Evolutionary conservation across 1,284 basidiomycete species (phyloP), one percentile per base, ranked within the genome.

Genomic region (Sphaerobolus stellatus): DNA sequence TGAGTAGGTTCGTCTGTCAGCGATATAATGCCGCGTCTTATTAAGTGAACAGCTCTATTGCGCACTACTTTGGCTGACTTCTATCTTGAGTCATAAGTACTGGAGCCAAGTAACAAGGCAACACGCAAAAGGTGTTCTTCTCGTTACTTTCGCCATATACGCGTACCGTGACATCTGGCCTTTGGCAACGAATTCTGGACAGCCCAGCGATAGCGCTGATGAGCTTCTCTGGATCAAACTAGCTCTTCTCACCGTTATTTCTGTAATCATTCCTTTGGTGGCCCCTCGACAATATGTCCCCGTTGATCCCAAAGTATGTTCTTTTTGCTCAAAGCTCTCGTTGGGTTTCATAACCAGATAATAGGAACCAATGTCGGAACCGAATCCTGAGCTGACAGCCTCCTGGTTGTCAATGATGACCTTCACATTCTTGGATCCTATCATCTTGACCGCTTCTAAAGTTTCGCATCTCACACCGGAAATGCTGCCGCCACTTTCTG

Each of bases 141-240:
- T 76, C 41, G 47, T 72, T 49, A 71, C 71, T 0, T 77, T 74
- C 61, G 61, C 52, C 2, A n/a, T 81, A 1, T 82, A 75, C 62
- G 66, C 68, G 13, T 80, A 79, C 58, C 74, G 80, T 41, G 78
- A 84, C 61, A 59, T 82, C 24, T 77, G 72, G 65, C 82, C 82
- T 1, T 60, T 80, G 6, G 61, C 73, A 24, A 80, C 79, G 0
- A 75, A 66, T 59, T 65, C 70, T 34, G 65, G 75, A 6, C 48
- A 45, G 4, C 76, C 79, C 1, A 61, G 68, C 1, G 81, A 84
- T 58, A 58, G 63, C n/a, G 52, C 62, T 2, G 71, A 73, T 36
- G 71, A 72, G 50, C 72, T 65, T 49, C n/a, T n/a, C n/a, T n/a
- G n/a, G n/a, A n/a, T n/a, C n/a, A n/a, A n/a, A n/a, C n/a, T n/a